Base-by-base conservation (phyloP, 2,329 filamentous ascomycete genomes). In the Berkeleyomyces rouxiae region DNA sequence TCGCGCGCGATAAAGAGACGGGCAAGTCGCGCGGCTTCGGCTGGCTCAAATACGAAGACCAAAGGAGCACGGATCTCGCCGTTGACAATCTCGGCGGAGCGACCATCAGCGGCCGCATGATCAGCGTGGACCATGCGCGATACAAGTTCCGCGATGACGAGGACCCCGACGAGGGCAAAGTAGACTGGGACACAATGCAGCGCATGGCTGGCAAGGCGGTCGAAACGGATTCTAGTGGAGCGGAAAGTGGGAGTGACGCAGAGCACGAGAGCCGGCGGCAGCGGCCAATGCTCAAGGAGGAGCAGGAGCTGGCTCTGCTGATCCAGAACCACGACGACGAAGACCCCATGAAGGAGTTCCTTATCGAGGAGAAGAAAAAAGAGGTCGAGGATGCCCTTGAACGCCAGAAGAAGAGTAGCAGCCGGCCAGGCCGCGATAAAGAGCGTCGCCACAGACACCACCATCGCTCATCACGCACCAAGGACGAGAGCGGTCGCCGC, bases 31-130 rank as follows among this genome's bases (percentile, higher is more conserved):
- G 87, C 67, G 93, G 93, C 0, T 99, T 97, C 71, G 90, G 87
- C 2, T 99, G 95, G 80, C 80, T 99, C 64, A 99, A 99, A 72
- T 99, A 97, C 74, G 93, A 99, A 72, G 92, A 99, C 73, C 93
- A 99, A 76, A 82, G 92, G 68, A 96, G 91, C 74, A 95, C 89
- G 66, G 92, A 97, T 73, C 77, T 99, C 49, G 93, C 95, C 0
- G 95, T 99, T 7, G 93, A 99, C 74, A 99, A 99, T 72, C 76
- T 99, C 4, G 88, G 90, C 46, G 93, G 93, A 40, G 86, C 91
- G 7, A 87, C 84, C 39, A 84, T 99, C 16, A 78, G 88, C 71
- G 91, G 90, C 2, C 80, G 91, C 49, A 74, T 92, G 64, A 74
- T 99, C 49, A 83, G 87, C 65, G 93, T 99, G 10, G 93, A 99